Base-by-base conservation (phyloP, 306 rosid genomes). In the Prunus padus region DNA sequence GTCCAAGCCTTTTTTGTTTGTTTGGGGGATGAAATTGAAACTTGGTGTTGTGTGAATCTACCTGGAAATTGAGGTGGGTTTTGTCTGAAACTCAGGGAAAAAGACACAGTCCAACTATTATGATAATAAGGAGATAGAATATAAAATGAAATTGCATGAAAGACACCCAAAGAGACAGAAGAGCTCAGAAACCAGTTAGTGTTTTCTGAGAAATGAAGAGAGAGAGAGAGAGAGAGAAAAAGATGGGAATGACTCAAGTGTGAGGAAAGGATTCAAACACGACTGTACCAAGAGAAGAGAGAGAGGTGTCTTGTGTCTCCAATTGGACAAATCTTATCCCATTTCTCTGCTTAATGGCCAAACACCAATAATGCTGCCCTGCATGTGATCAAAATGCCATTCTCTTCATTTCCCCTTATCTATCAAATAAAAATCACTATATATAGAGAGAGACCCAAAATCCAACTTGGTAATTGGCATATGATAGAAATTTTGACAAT, bases 1-100 rank as follows among this genome's bases (percentile, higher is more conserved):
- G 72, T 80, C 83, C 60, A 79, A 81, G 80, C 83, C 83, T 87
- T 87, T 81, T 80, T 89, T 77, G 18, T 80, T 89, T 77, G 18
- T 14, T 13, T 19, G 19, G 14, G 78, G 86, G 72, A 74, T 26
- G 67, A 44, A 20, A 23, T 78, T 84, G 22, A 88, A 86, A 82
- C 79, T 42, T 28, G 67, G 45, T 59, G 86, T 91, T 86, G 85
- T 74, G 87, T 87, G 94, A 87, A 93, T 93, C 96, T 86, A 88
- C 92, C 97, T 91, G 94, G 94, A 91, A 89, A 86, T 88, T 79
- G 96, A 86, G 97, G 89, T 91, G 96, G 84, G 77, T 74, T 93
- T 88, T 86, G 96, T 88, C 93, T 83, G 77, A 56, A 82, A 77
- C 76, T 76, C 81, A 69, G 50, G 83, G 84, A 87, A 86, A 84